Base-by-base conservation (phyloP, 106 monocot genomes). In the Acorus calamus region DNA sequence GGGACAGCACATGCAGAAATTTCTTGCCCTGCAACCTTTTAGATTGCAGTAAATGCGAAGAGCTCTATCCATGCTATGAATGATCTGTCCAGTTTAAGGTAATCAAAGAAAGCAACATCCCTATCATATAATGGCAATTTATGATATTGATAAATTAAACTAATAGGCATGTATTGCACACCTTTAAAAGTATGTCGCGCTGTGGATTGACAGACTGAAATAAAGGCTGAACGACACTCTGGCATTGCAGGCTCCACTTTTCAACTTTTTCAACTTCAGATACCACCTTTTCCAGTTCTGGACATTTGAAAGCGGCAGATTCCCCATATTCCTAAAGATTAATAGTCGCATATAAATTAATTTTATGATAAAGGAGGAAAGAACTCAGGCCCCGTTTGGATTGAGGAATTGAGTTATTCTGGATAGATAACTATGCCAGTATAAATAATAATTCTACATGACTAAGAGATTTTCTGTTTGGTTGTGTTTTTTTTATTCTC, bases 161-260 rank as follows among this genome's bases (percentile, higher is more conserved):
- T 48, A 53, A 55, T 28, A 42, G 49, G 11, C n/a, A 43, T 47
- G 60, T 12, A 46, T 8, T 2, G 54, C 66, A 55, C 42, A 89
- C 88, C 51, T 84, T 72, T 68, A 62, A 62, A 61, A 89, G 88
- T 43, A 76, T 56, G 44, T 49, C 14, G 60, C 50, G 60, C 74
- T 84, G 61, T 69, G 84, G 69, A 67, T 65, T 70, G 62, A 62
- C 46, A 14, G 76, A 63, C 14, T 70, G 69, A 79, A 71, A 64
- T 50, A 73, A 63, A 72, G 84, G 76, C 53, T 75, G 60, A 65
- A 84, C 46, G 61, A 76, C 41, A 47, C 42, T 60, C 63, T 60
- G 70, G 72, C 81, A 84, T 11, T 71, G 63, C 46, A 53, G 7
- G 64, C 81, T 74, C 88, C 88, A 89, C n/a, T 78, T 79, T 57